phyloP scores from a whole-genome alignment of 805 yeast genomes.

The Maudiozyma barnettii region DNA sequence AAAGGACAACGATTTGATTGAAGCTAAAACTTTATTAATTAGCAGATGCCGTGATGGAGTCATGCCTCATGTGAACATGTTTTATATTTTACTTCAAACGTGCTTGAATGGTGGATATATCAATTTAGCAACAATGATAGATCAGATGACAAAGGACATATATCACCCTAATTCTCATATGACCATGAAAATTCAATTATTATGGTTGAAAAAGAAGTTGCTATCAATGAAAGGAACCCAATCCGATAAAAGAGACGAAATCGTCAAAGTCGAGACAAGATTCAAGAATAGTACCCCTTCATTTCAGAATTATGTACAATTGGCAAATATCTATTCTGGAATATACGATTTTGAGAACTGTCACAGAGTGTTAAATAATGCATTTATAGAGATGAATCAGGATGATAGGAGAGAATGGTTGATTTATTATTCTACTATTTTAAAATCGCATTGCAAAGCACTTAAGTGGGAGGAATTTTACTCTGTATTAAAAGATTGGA shows the following conservation, averaged over 20 bases:
- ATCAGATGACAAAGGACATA: constrained; percentile 10
- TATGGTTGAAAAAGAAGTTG: constrained; percentile 14
- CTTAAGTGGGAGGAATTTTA: constrained; percentile 10
- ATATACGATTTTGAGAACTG: constrained; percentile 11
- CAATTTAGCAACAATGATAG: constrained; percentile 13
- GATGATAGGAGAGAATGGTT: constrained; percentile 14
- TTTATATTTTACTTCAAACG: constrained; percentile 13
- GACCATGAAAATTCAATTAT: constrained; percentile 19
- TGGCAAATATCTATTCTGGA: constrained; percentile 12
- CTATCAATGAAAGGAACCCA: no score
- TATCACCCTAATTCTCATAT: constrained; percentile 5
- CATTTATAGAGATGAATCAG: constrained; percentile 5
- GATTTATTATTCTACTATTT: constrained; percentile 15
- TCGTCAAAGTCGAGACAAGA: constrained; percentile 12
- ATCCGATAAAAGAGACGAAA: background rate
- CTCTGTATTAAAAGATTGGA: constrained; percentile 19
- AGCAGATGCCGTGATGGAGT: constrained; percentile 18
- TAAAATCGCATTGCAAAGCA: constrained; percentile 12
- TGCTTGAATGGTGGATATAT: constrained; percentile 10
- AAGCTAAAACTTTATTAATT: constrained; percentile 10
- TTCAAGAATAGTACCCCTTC: constrained; percentile 7
- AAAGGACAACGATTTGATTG: constrained; percentile 6
- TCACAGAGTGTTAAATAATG: background rate
- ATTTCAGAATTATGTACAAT: constrained; percentile 19
- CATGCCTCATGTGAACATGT: constrained; percentile 14